Conservation (phyloP, 148 eudicot genomes). For the Rhododendron ovatum region DNA sequence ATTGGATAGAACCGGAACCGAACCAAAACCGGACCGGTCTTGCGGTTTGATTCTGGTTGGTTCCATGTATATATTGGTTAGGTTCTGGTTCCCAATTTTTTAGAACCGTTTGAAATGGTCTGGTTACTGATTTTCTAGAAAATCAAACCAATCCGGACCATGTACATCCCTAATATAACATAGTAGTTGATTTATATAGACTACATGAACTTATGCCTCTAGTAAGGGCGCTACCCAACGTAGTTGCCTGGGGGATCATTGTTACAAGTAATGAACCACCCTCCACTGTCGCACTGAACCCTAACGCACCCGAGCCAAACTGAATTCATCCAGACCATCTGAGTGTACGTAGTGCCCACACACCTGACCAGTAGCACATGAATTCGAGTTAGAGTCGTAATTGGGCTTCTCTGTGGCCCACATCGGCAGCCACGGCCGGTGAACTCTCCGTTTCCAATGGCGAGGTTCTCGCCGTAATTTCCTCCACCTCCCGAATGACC, state of each 20-base stretch:
- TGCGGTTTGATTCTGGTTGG: no score
- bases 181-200: no score
- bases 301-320: conserved; percentile 15
- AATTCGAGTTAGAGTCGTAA: conserved; percentile 10
- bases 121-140: no score
- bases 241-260: conserved; percentile 18
- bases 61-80: no score
- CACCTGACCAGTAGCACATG: not conserved
- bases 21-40: no score
- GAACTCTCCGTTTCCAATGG: conserved; percentile 18
- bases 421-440: not conserved
- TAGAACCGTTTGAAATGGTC: no score
- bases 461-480: conserved; percentile 30
- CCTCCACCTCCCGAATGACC: not conserved
- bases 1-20: no score
- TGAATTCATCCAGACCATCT: conserved; percentile 21
- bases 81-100: no score
- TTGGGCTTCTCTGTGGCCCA: conserved; percentile 18
- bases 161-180: no score
- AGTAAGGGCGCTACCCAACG: not conserved
- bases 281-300: conserved; percentile 3
- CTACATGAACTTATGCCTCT: not conserved
- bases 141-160: no score
- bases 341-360: conserved; percentile 22
- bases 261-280: conserved; percentile 16